Conservation (phyloP, 2,329 filamentous ascomycete genomes). For the Neonectria neomacrospora region DNA sequence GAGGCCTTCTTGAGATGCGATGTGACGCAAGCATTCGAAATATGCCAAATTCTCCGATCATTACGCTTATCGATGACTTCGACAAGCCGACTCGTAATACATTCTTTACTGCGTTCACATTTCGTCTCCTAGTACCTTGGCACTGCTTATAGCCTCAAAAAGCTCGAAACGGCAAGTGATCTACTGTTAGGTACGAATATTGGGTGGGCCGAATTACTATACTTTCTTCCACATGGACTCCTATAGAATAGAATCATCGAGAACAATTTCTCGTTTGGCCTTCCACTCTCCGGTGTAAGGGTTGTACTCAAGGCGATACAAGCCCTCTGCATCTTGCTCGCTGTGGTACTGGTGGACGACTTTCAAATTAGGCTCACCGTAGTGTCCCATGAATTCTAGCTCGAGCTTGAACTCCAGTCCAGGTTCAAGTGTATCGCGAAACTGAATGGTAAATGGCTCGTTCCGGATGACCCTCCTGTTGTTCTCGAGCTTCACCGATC, state of each 20-base stretch:
- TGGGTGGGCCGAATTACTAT: too few species aligned
- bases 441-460: constrained; percentile 53
- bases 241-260: neutral
- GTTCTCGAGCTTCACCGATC: constrained; percentile 52
- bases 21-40: too few species aligned
- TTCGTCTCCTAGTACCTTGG: too few species aligned
- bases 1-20: too few species aligned
- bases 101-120: too few species aligned
- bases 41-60: too few species aligned
- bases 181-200: neutral
- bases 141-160: neutral
- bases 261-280: neutral
- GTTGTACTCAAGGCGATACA: constrained; percentile 32
- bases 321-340: fast-evolving
- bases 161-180: neutral
- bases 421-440: constrained; percentile 44
- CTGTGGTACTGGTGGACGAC: constrained; percentile 9
- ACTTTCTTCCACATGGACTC: too few species aligned
- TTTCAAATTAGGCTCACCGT: constrained; percentile 54
- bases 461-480: constrained; percentile 48
- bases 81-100: too few species aligned
- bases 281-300: constrained; percentile 29
- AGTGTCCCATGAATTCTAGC: constrained; percentile 61
- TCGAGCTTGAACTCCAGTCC: constrained; percentile 49
- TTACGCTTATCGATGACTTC: too few species aligned